Evolutionary conservation across 2,329 filamentous ascomycete genomes (phyloP).

Genomic region (Fusarium pseudoanthophilum): DNA sequence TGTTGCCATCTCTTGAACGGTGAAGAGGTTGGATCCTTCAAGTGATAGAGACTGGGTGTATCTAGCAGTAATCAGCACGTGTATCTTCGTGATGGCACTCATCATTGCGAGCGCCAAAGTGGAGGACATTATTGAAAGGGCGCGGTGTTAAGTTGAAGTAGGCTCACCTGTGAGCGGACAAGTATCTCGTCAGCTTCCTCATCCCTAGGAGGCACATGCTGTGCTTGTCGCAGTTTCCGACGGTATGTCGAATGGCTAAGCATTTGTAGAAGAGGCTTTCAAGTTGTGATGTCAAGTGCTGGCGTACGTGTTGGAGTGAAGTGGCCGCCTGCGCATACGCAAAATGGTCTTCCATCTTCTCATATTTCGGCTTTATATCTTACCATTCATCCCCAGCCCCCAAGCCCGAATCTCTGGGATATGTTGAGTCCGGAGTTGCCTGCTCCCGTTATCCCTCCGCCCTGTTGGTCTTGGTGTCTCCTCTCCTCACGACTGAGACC

Average conservation of each 20-base stretch:
- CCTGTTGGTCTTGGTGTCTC: not conserved
- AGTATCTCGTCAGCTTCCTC: not conserved
- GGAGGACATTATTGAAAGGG: not conserved
- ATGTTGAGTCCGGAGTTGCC: not conserved
- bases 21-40: not conserved
- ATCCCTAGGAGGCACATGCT: not conserved
- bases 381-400: not conserved
- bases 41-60: not conserved
- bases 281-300: not conserved
- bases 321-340: not conserved
- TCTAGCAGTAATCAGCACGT: not conserved
- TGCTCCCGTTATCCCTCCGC: fast-evolving
- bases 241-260: not conserved
- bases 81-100: not conserved
- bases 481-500: not conserved
- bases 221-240: not conserved
- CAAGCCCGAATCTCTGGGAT: not conserved
- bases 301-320: not conserved
- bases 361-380: not conserved
- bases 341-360: not conserved
- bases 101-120: not conserved
- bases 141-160: not conserved
- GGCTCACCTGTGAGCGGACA: not conserved
- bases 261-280: not conserved
- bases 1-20: not conserved